Percentiles rank a stretch among this genome's conserved stretches.
phyloP scores from a whole-genome alignment of 2,329 filamentous ascomycete species.

The Sarocladiaceae sp. region DNA sequence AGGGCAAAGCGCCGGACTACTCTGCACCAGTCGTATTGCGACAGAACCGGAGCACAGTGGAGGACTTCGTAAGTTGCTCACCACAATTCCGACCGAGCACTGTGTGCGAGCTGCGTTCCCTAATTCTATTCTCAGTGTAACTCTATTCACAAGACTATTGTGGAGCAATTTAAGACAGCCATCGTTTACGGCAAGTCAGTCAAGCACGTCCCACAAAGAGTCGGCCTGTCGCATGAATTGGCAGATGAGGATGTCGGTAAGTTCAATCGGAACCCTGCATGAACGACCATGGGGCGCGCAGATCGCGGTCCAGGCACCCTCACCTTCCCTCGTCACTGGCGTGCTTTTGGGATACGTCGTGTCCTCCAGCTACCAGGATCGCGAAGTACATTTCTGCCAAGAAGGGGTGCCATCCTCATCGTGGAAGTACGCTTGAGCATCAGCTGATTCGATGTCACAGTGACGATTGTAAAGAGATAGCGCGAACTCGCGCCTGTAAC shows the following conservation, averaged over 20 bases:
- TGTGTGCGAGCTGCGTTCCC: not conserved
- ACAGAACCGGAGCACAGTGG: constrained; percentile 77
- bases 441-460: not conserved
- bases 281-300: not conserved
- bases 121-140: constrained; percentile 64
- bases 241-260: constrained; percentile 95
- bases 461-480: constrained; percentile 9
- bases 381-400: not conserved
- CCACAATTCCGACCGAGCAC: constrained; percentile 28
- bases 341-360: not conserved
- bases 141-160: constrained; percentile 91
- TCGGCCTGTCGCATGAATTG: constrained; percentile 85
- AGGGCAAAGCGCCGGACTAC: constrained; percentile 93
- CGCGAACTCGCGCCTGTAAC: not conserved
- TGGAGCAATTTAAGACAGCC: constrained; percentile 91
- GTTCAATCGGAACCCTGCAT: constrained; percentile 27
- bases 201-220: constrained; percentile 96
- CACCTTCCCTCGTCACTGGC: not conserved
- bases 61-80: constrained; percentile 80
- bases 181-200: constrained; percentile 97
- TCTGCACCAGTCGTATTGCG: constrained; percentile 84
- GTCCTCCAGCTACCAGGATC: constrained; percentile 3
- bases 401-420: not conserved
- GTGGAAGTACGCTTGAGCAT: not conserved
- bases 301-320: not conserved